Percentiles rank a stretch among this genome's conserved stretches.
These are phyloP conservation scores for Trypanosoma boissoni DNA, from an alignment of 208 protist species.

Conservation along the genomic window DNA sequence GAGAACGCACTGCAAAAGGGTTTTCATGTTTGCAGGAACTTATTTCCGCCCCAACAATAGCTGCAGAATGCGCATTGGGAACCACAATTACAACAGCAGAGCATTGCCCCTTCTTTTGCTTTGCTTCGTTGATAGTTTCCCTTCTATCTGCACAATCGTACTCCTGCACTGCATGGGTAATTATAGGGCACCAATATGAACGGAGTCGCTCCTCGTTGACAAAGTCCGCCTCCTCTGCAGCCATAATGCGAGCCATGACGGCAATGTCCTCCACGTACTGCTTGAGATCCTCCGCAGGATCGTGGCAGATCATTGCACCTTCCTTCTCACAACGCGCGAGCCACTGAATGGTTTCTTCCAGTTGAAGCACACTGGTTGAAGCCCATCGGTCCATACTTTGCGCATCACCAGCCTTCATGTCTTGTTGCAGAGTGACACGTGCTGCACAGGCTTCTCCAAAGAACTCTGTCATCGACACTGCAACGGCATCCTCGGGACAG, in stretches of 20 bases:
- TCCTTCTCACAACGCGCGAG: slow-evolving; percentile 67
- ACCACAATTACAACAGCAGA: slow-evolving; percentile 32
- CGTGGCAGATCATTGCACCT: slow-evolving; percentile 53
- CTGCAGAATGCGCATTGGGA: slow-evolving; percentile 25
- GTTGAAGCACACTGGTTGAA: slow-evolving; percentile 39
- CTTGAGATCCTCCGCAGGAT: slow-evolving; percentile 48
- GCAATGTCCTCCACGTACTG: slow-evolving; percentile 75
- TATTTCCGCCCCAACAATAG: slow-evolving; percentile 3
- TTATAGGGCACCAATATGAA: slow-evolving; percentile 58
- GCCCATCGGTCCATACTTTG: not conserved
- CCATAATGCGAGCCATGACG: slow-evolving; percentile 68
- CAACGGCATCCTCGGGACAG: slow-evolving; percentile 59
- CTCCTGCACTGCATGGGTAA: slow-evolving; percentile 44
- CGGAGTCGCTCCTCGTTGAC: slow-evolving; percentile 39
- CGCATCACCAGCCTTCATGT: not conserved
- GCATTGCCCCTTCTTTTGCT: not conserved
- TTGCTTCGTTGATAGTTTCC: not conserved
- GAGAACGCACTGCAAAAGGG: not conserved
- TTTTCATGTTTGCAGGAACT: too few species aligned
- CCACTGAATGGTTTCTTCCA: slow-evolving; percentile 87
- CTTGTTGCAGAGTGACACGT: slow-evolving; percentile 19
- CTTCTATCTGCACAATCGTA: slow-evolving; percentile 57
- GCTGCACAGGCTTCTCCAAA: slow-evolving; percentile 35
- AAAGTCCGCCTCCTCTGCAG: slow-evolving; percentile 62
- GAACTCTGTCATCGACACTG: slow-evolving; percentile 44